phyloP scores from a whole-genome alignment of 805 yeast species.

The Kluyveromyces lactis region DNA sequence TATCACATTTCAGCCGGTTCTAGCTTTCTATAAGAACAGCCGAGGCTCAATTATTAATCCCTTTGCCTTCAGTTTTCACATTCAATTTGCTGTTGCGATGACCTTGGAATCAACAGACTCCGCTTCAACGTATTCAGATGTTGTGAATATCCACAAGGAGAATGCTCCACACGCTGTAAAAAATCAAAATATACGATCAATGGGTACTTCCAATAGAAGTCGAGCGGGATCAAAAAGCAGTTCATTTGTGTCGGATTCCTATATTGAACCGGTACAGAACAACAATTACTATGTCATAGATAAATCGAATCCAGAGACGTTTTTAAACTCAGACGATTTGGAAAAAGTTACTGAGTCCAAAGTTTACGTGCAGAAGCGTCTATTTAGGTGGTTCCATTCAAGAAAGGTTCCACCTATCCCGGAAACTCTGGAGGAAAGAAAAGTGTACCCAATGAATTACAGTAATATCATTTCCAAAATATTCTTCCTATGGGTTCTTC shows the following conservation, averaged over 20 bases:
- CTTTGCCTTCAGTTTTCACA: too few relatives aligned
- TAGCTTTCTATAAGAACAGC: too few relatives aligned
- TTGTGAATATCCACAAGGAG: constrained; percentile 1
- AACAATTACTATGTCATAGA: constrained; percentile 10
- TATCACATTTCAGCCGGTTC: too few relatives aligned
- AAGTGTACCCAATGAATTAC: constrained; percentile 38
- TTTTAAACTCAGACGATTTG: constrained; percentile 26
- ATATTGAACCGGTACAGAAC: not conserved
- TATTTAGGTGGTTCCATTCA: constrained; percentile 42
- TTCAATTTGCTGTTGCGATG: not conserved
- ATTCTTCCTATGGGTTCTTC: constrained; percentile 63
- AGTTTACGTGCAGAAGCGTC: constrained; percentile 36
- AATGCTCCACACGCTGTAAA: not conserved
- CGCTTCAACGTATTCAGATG: not conserved
- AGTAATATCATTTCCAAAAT: constrained; percentile 35
- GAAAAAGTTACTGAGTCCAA: constrained; percentile 30
- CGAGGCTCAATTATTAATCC: too few relatives aligned
- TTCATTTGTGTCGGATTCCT: not conserved
- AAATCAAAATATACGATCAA: too few relatives aligned
- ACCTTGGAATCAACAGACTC: not conserved
- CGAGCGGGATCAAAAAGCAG: not conserved
- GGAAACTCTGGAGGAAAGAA: constrained; percentile 39
- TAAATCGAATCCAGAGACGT: constrained; percentile 24
- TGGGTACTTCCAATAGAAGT: not conserved
- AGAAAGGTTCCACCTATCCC: constrained; percentile 46